A percentile compares a stretch with the other conserved stretches of the same genome.
Evolutionary conservation across 352 stramenopile species (phyloP).

Genomic region (Globisporangium iwayamae): DNA sequence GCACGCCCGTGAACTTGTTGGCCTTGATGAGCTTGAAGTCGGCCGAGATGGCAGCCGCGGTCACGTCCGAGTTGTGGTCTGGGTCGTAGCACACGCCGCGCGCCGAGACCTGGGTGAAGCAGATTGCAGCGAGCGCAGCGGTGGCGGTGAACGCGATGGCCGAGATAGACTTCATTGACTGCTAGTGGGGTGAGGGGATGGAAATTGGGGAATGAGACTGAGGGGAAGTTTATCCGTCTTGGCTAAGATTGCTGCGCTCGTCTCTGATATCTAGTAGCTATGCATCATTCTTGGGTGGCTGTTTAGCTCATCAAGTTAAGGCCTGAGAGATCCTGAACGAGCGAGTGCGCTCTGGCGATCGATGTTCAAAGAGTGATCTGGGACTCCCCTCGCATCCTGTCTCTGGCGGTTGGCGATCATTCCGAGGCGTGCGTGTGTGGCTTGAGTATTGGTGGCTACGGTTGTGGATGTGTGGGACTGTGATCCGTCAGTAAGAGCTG

Average conservation of each 20-base stretch:
- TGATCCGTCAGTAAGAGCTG: background rate
- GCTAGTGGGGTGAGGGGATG: background rate
- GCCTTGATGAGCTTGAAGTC: slow-evolving; percentile 47
- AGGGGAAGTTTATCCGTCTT: background rate
- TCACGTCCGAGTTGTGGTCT: slow-evolving; percentile 30
- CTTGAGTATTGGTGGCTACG: background rate
- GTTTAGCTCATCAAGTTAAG: background rate
- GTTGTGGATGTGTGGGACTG: background rate
- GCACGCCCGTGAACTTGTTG: slow-evolving; percentile 37
- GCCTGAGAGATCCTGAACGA: background rate
- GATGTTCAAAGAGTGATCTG: background rate
- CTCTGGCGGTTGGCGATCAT: background rate
- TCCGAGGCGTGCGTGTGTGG: background rate
- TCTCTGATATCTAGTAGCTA: no score
- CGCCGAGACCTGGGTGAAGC: slow-evolving; percentile 5
- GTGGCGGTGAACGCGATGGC: slow-evolving; percentile 12
- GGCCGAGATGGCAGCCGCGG: slow-evolving; percentile 29
- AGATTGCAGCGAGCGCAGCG: slow-evolving; percentile 8
- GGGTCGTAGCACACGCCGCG: slow-evolving; percentile 53
- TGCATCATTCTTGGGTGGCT: no score
- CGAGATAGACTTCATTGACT: slow-evolving; percentile 32
- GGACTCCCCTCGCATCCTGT: slow-evolving; percentile 1
- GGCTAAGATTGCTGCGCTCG: no score
- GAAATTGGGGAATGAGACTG: slow-evolving; percentile 31
- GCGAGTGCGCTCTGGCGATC: slow-evolving; percentile 2